A percentile compares a stretch with the other conserved stretches of the same genome.
These are phyloP conservation scores for Salicornia ramosissima DNA, from an alignment of 148 eudicot species.

Conservation along the genomic window DNA sequence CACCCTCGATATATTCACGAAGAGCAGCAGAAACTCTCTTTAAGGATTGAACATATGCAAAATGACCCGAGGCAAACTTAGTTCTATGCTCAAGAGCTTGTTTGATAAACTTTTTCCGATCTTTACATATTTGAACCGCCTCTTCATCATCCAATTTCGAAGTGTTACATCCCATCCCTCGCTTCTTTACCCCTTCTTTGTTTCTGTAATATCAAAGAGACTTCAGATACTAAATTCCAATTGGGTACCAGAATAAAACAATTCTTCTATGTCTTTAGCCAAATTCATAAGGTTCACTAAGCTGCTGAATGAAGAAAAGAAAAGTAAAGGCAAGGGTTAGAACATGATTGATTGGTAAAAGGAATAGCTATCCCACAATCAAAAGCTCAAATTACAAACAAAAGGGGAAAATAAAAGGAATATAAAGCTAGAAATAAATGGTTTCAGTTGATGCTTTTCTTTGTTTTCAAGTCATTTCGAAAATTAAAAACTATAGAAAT, in stretches of 20 bases:
- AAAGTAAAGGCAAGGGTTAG: constrained; percentile 19
- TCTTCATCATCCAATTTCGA: constrained; percentile 95
- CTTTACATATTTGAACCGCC: constrained; percentile 87
- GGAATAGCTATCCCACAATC: constrained; percentile 18
- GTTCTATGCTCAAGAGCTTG: constrained; percentile 86
- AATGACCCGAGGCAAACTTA: constrained; percentile 69
- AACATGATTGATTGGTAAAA: constrained; percentile 16
- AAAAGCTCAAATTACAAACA: constrained; percentile 17
- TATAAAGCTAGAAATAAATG: constrained; percentile 1
- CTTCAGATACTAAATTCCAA: constrained; percentile 34
- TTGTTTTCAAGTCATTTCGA: constrained; percentile 26
- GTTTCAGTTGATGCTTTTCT: constrained; percentile 36
- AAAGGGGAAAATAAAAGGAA: constrained; percentile 40
- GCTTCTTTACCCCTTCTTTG: constrained; percentile 15
- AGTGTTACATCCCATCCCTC: constrained; percentile 88
- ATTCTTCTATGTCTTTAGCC: constrained; percentile 29
- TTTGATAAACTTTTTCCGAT: constrained; percentile 75
- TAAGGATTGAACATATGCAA: constrained; percentile 75
- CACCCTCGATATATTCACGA: constrained; percentile 79
- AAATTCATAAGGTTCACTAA: constrained; percentile 51
- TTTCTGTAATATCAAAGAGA: constrained; percentile 19
- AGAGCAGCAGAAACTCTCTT: constrained; percentile 80
- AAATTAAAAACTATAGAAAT: constrained; percentile 12
- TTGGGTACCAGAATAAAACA: constrained; percentile 20
- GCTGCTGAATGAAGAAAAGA: constrained; percentile 42